Base-by-base conservation (phyloP, 1,139 yeast species). In the Candida dubliniensis region DNA sequence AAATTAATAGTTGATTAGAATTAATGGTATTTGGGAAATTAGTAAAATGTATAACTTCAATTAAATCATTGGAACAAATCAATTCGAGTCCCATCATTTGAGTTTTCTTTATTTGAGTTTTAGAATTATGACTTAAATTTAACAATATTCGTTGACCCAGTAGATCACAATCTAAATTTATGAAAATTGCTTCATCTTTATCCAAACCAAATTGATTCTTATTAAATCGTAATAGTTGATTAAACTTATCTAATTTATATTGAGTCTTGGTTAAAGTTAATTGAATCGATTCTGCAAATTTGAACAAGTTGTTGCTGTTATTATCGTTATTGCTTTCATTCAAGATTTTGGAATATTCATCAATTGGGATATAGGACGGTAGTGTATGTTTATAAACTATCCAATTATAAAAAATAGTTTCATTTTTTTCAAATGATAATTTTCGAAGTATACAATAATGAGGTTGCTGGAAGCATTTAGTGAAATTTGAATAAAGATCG, bases 401-500 rank as follows among this genome's bases (percentile, higher is more conserved):
- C 76, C 76, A 72, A 24, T 44, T 47, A 15, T 33, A 34, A 2
- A 30, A 35, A 1, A 41, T 15, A 7, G 42, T 47, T 2, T 38
- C 42, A 2, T 44, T 45, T 41, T 63, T 54, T 31, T 49, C 50
- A 8, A 18, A 14, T 14, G 29, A 3, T 8, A 14, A 9, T 15
- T n/a, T 13, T 9, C 33, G 26, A 13, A 72, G 55, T 3, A 73
- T 71, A 10, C 66, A 66, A 52, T 73, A 73, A 52, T 71, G 74
- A 2, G 77, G 75, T 9, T 57, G 53, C 9, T 55, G 32, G 48
- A 60, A 71, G 25, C 44, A 48, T 6, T 48, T 40, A 2, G 54
- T 44, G 8, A 46, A 35, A 18, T 56, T 55, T 4, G 69, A 59
- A 48, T 56, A 62, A 3, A 59, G 51, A 43, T 73, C 78, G 47